A percentile compares a stretch with the other conserved stretches of the same genome.
These are phyloP conservation scores for Zymoseptoria pseudotritici DNA, from an alignment of 2,329 filamentous ascomycete species.

Conservation along the genomic window DNA sequence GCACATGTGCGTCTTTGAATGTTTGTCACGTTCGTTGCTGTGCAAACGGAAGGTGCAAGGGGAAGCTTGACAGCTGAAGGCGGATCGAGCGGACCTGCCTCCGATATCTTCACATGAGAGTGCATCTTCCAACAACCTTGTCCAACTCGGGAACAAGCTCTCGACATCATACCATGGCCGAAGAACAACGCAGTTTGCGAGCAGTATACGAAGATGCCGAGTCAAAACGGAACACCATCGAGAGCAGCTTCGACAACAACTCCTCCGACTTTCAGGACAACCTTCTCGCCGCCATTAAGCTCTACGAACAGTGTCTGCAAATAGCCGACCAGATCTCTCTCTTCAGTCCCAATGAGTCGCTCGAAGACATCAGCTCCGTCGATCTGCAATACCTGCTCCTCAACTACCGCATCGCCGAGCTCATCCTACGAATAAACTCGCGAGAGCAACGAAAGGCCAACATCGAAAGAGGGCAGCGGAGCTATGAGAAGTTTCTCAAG, in stretches of 20 bases:
- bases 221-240: slow-evolving; percentile 48
- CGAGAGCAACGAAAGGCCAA: slow-evolving; percentile 52
- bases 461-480: slow-evolving; percentile 56
- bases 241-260: slow-evolving; percentile 57
- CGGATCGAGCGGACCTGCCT: not conserved
- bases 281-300: slow-evolving; percentile 58
- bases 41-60: not conserved
- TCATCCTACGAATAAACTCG: slow-evolving; percentile 60
- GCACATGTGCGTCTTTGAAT: not conserved
- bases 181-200: slow-evolving; percentile 48
- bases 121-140: not conserved
- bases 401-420: slow-evolving; percentile 70
- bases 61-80: not conserved
- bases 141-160: not conserved
- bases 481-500: slow-evolving; percentile 73
- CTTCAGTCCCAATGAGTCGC: slow-evolving; percentile 82
- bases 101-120: not conserved
- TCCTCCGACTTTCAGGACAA: slow-evolving; percentile 60
- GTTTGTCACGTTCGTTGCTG: not conserved
- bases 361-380: slow-evolving; percentile 80
- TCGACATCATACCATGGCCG: slow-evolving; percentile 29
- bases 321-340: slow-evolving; percentile 65
- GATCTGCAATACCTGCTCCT: slow-evolving; percentile 78
- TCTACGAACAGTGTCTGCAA: slow-evolving; percentile 65
- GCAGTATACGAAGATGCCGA: slow-evolving; percentile 49